These are phyloP conservation scores for Eucalyptus pauciflora DNA, from an alignment of 345 rosid species.

Conservation along the genomic window DNA sequence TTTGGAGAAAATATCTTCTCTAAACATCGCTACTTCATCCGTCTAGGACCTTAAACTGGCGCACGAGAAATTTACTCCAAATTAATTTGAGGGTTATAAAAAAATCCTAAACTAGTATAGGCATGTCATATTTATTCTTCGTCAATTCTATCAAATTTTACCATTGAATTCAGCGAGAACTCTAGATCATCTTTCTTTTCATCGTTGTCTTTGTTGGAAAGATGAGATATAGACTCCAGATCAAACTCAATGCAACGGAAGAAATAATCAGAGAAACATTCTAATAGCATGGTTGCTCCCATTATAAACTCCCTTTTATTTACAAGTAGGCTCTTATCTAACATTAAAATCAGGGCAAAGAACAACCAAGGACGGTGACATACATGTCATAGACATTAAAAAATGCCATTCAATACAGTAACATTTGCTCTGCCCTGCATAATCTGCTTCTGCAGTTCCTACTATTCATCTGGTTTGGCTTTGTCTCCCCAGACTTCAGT, in stretches of 20 bases:
- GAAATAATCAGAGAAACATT: not conserved
- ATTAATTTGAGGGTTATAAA: too few species aligned
- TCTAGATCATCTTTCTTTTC: not conserved
- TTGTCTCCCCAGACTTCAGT: not conserved
- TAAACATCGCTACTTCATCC: too few species aligned
- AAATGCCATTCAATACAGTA: not conserved
- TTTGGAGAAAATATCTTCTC: not conserved
- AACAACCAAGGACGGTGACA: not conserved
- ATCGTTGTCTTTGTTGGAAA: not conserved
- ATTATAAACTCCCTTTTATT: not conserved
- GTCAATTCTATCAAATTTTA: too few species aligned
- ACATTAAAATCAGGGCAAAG: not conserved
- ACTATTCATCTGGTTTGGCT: not conserved
- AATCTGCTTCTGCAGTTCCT: not conserved
- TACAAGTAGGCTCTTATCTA: not conserved
- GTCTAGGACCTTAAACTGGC: not conserved
- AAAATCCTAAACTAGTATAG: too few species aligned
- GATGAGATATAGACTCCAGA: too few species aligned
- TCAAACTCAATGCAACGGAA: not conserved
- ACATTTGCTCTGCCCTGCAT: not conserved
- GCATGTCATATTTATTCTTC: too few species aligned
- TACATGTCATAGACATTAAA: not conserved
- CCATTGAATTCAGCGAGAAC: too few species aligned
- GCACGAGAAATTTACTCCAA: accelerated
- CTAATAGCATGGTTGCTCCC: not conserved